These are phyloP conservation scores for Penicillium bovifimosum DNA, from an alignment of 495 filamentous ascomycete species.

Conservation along the genomic window DNA sequence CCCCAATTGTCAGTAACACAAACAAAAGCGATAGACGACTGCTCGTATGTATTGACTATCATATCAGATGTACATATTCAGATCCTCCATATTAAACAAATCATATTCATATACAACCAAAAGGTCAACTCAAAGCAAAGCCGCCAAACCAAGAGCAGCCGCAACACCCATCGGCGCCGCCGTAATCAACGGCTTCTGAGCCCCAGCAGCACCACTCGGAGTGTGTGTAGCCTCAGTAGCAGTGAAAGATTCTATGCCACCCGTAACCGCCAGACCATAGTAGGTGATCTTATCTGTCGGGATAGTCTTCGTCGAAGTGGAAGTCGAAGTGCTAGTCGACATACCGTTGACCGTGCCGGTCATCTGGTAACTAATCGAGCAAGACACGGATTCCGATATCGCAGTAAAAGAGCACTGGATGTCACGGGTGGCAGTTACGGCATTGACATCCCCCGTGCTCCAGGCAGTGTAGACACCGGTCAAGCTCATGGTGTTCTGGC, in stretches of 20 bases:
- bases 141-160: slow-evolving; percentile 12
- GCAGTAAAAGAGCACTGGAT: slow-evolving; percentile 16
- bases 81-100: too few species aligned
- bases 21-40: too few species aligned
- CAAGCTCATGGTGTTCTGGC: slow-evolving; percentile 16
- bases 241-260: slow-evolving; percentile 12
- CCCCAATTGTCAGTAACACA: too few species aligned
- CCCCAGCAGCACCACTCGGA: slow-evolving; percentile 8
- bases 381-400: slow-evolving; percentile 15
- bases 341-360: slow-evolving; percentile 1
- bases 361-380: slow-evolving; percentile 14
- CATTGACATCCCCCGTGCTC: neutral
- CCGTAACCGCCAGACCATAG: slow-evolving; percentile 18
- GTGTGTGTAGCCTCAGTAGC: slow-evolving; percentile 11
- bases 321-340: neutral
- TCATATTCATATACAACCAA: too few species aligned
- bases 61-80: too few species aligned
- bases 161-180: slow-evolving; percentile 20
- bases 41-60: too few species aligned
- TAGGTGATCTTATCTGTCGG: slow-evolving; percentile 4
- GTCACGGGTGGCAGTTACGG: slow-evolving; percentile 14
- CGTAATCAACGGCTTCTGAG: slow-evolving; percentile 15
- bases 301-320: slow-evolving; percentile 1
- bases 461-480: slow-evolving; percentile 12
- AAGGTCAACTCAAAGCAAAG: slow-evolving; percentile 13